Conservation (phyloP, 1,284 basidiomycete species). For the Cerrena zonata region DNA sequence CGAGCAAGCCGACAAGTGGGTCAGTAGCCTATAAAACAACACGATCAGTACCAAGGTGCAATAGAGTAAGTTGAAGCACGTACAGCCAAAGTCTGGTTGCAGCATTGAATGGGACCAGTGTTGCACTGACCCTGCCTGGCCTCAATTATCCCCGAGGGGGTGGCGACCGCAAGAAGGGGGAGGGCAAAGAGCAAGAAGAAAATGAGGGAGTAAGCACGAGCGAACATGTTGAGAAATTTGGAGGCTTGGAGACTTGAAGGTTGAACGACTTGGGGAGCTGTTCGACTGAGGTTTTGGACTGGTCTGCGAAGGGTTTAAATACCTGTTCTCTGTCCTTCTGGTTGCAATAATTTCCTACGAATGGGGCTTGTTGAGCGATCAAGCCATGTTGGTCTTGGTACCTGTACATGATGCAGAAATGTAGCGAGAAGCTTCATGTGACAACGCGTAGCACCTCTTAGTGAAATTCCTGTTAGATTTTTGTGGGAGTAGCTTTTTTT, state of each 20-base stretch:
- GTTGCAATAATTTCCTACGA: too few species aligned
- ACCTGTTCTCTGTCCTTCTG: too few species aligned
- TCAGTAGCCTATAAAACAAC: too few species aligned
- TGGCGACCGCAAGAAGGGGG: slow-evolving; percentile 5
- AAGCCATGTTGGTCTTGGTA: too few species aligned
- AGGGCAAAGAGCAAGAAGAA: neutral
- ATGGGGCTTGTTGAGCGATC: too few species aligned
- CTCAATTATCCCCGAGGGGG: neutral
- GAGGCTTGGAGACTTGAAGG: neutral
- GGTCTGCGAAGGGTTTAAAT: neutral
- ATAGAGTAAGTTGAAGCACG: neutral
- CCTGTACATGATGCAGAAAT: too few species aligned
- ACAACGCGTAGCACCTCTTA: too few species aligned
- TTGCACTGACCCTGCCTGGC: slow-evolving; percentile 5
- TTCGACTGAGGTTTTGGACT: neutral
- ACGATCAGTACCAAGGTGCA: neutral
- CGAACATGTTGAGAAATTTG: slow-evolving; percentile 1
- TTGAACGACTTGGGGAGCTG: neutral
- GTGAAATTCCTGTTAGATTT: too few species aligned
- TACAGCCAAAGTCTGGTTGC: slow-evolving; percentile 1
- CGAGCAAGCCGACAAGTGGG: neutral
- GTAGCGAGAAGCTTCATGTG: too few species aligned
- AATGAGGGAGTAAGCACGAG: neutral
- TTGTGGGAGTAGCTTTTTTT: too few species aligned
- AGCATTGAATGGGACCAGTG: slow-evolving; percentile 11